phyloP scores from a whole-genome alignment of 2,329 filamentous ascomycete species.

The Ophiocordyceps australis region DNA sequence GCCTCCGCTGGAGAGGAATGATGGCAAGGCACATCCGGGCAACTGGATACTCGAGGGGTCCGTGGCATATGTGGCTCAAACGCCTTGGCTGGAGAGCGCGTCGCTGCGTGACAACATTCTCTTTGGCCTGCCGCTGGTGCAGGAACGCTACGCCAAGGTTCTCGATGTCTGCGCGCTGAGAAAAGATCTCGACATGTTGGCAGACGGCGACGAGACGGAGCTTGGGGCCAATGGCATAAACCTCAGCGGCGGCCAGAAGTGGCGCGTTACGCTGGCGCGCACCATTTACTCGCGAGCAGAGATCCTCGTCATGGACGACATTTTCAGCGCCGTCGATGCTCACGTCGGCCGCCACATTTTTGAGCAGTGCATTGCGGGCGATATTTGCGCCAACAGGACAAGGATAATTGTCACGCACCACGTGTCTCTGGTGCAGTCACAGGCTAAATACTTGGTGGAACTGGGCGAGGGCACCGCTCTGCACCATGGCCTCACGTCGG shows the following conservation, averaged over 20 bases:
- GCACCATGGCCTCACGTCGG: slow-evolving; percentile 44
- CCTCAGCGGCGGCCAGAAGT: slow-evolving; percentile 67
- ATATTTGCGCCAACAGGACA: slow-evolving; percentile 51
- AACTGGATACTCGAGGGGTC: slow-evolving; percentile 55
- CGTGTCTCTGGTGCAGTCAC: slow-evolving; percentile 50
- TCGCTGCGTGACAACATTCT: slow-evolving; percentile 63
- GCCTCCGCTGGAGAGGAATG: slow-evolving; percentile 33
- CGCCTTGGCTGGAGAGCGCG: slow-evolving; percentile 74
- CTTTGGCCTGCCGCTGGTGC: slow-evolving; percentile 54
- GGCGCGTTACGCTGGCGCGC: slow-evolving; percentile 63
- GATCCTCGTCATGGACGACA: slow-evolving; percentile 64
- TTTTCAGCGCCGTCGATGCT: slow-evolving; percentile 68
- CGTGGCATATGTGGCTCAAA: slow-evolving; percentile 61
- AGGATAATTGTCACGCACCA: slow-evolving; percentile 70
- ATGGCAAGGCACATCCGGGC: slow-evolving; percentile 38
- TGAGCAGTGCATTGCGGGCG: slow-evolving; percentile 55
- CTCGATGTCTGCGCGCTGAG: slow-evolving; percentile 54
- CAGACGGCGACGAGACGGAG: slow-evolving; percentile 62
- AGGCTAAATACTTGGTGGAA: slow-evolving; percentile 57
- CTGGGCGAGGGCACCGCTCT: slow-evolving; percentile 50
- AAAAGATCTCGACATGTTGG: slow-evolving; percentile 60
- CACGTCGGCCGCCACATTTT: slow-evolving; percentile 68
- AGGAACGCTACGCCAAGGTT: slow-evolving; percentile 52
- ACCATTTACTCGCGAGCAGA: slow-evolving; percentile 65
- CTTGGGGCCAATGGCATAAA: slow-evolving; percentile 77